Conservation (phyloP, 2,329 filamentous ascomycete genomes). For the Calonectria hongkongensis region DNA sequence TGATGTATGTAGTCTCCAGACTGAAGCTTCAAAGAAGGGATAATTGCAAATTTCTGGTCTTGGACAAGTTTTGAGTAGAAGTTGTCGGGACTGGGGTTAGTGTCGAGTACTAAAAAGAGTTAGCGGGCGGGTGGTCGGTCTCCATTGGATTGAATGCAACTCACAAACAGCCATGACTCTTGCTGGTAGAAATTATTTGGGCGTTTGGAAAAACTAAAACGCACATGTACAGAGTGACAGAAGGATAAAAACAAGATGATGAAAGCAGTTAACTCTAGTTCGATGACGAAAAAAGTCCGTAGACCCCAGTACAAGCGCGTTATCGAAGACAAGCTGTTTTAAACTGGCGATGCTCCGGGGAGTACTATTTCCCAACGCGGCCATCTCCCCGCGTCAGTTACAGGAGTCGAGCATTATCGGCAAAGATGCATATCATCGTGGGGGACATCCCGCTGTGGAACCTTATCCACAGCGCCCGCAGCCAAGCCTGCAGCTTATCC, state of each 20-base stretch:
- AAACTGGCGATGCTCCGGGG: not conserved
- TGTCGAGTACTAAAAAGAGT: not conserved
- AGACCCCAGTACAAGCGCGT: not conserved
- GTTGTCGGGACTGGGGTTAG: not conserved
- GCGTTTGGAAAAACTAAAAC: not conserved
- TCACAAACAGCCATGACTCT: conserved; percentile 13
- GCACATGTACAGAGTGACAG: not conserved
- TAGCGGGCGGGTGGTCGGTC: not conserved
- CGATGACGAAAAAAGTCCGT: not conserved
- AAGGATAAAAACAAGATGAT: not conserved
- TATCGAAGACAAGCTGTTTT: not conserved
- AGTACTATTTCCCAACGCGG: too few species aligned
- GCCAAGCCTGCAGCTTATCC: not conserved
- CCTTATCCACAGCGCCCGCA: conserved; percentile 5
- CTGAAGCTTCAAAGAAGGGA: conserved; percentile 23
- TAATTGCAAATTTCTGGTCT: conserved; percentile 23
- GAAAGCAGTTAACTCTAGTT: not conserved
- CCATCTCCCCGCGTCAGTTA: not conserved
- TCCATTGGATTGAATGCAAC: not conserved
- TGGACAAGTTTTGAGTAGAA: not conserved
- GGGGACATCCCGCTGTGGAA: conserved; percentile 8
- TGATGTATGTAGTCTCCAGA: conserved; percentile 7
- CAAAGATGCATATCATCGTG: conserved; percentile 7
- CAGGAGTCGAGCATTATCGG: not conserved
- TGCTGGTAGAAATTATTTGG: not conserved